These are phyloP conservation scores for Grosmannia serpens DNA, from an alignment of 2,329 filamentous ascomycete species.

Conservation along the genomic window DNA sequence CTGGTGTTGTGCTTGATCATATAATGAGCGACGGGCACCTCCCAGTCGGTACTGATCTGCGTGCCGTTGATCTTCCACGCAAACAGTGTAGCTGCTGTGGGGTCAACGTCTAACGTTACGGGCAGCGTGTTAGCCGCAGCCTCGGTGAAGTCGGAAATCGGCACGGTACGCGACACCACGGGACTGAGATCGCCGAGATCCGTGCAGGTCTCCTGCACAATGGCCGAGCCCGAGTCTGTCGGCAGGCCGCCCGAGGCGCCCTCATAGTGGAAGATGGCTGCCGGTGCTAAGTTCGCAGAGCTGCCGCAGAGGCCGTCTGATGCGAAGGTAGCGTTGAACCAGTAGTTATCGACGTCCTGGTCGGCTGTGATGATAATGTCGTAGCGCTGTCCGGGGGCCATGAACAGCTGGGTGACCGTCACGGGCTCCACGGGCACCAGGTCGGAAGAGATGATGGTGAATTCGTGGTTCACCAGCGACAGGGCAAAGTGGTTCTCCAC, in stretches of 20 bases:
- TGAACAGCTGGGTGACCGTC: conserved; percentile 32
- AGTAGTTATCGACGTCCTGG: conserved; percentile 24
- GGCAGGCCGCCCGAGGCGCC: conserved; percentile 14
- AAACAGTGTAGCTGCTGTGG: background rate
- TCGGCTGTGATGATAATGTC: conserved; percentile 33
- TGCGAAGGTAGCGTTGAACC: conserved; percentile 27
- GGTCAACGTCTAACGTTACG: conserved; percentile 2
- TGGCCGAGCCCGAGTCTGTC: conserved; percentile 11
- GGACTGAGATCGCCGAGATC: conserved; percentile 5
- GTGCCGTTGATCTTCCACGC: conserved; percentile 15
- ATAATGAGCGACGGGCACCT: conserved; percentile 22
- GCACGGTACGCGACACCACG: conserved; percentile 3
- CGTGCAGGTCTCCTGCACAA: background rate
- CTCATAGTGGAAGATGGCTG: conserved; percentile 19
- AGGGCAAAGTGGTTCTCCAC: conserved; percentile 37
- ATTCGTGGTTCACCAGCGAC: conserved; percentile 34
- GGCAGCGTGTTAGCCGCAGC: background rate
- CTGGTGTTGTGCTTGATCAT: conserved; percentile 17
- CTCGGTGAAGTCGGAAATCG: background rate
- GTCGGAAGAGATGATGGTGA: conserved; percentile 40
- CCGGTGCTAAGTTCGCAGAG: conserved; percentile 14
- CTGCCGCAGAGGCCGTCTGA: conserved; percentile 13
- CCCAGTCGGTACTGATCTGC: conserved; percentile 22
- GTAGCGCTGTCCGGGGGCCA: conserved; percentile 33
- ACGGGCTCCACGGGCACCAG: conserved; percentile 37